These are phyloP conservation scores for Penstemon newberryi DNA, from an alignment of 257 asterid genomes.

Conservation along the genomic window DNA sequence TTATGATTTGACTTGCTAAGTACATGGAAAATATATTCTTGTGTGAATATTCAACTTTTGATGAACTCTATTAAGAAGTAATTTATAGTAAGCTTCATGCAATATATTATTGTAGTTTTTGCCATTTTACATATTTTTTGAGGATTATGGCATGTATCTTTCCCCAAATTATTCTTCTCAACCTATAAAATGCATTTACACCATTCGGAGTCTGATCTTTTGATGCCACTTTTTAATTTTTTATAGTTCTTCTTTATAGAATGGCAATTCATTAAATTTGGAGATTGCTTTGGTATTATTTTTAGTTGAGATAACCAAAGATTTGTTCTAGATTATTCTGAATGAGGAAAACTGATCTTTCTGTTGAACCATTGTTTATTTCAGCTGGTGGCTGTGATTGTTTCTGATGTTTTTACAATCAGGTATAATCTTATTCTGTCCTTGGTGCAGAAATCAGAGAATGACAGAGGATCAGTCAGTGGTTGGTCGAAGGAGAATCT, in stretches of 20 bases:
- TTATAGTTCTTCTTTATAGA: too few species aligned
- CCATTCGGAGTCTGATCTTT: too few species aligned
- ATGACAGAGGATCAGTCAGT: slow-evolving; percentile 98
- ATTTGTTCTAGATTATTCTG: not conserved
- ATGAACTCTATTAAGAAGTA: not conserved
- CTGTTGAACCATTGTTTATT: not conserved
- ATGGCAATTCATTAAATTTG: not conserved
- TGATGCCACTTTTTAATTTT: too few species aligned
- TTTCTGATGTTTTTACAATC: slow-evolving; percentile 18
- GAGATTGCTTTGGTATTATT: not conserved
- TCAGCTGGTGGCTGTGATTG: not conserved
- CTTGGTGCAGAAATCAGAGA: slow-evolving; percentile 73
- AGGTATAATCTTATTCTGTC: slow-evolving; percentile 14
- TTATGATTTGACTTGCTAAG: slow-evolving; percentile 1
- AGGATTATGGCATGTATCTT: not conserved
- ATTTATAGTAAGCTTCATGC: not conserved
- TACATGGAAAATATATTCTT: not conserved
- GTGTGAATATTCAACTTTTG: not conserved
- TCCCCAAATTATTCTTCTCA: not conserved
- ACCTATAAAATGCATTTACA: too few species aligned
- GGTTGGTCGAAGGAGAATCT: slow-evolving; percentile 92
- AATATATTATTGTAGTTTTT: not conserved
- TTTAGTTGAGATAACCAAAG: not conserved
- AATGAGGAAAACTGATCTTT: not conserved
- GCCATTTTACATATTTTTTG: not conserved